A percentile compares a stretch with the other conserved stretches of the same genome.
Conservation (phyloP, 352 stramenopile species). For the Globisporangium middletonii region DNA sequence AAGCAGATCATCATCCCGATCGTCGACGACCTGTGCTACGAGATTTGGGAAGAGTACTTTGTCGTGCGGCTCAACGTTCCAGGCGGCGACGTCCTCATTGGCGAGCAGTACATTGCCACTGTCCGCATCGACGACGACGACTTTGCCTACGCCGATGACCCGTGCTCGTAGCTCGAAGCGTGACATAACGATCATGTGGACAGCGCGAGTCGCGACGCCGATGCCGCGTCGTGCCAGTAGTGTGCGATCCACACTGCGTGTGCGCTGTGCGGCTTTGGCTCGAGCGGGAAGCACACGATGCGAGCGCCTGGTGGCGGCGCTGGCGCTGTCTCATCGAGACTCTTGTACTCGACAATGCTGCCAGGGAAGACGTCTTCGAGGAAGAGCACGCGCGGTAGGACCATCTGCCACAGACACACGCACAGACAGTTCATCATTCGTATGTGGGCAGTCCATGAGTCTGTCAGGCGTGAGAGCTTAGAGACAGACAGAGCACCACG, state of each 20-base stretch:
- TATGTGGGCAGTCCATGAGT: no score
- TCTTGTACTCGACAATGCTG: slow-evolving; percentile 73
- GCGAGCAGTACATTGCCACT: slow-evolving; percentile 84
- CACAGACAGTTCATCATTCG: slow-evolving; percentile 27
- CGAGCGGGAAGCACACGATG: slow-evolving; percentile 80
- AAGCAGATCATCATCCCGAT: slow-evolving; percentile 88
- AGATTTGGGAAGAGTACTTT: slow-evolving; percentile 87
- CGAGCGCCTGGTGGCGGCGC: slow-evolving; percentile 21
- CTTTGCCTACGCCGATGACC: slow-evolving; percentile 35
- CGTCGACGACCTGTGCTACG: slow-evolving; percentile 92
- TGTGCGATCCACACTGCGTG: slow-evolving; percentile 36
- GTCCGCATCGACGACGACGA: slow-evolving; percentile 94
- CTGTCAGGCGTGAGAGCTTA: background rate
- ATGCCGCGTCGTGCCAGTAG: slow-evolving; percentile 22
- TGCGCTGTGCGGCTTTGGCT: slow-evolving; percentile 68
- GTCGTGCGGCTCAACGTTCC: slow-evolving; percentile 90
- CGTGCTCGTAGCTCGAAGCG: slow-evolving; percentile 24
- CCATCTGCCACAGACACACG: slow-evolving; percentile 25
- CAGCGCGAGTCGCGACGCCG: background rate
- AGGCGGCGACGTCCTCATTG: slow-evolving; percentile 83
- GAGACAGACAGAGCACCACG: background rate
- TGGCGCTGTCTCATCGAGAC: slow-evolving; percentile 17
- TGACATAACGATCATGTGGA: background rate
- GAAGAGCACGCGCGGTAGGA: slow-evolving; percentile 20
- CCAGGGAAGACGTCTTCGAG: slow-evolving; percentile 38